phyloP scores from a whole-genome alignment of 192 early-diverging fungal species.

The Gamsiella multidivaricata region DNA sequence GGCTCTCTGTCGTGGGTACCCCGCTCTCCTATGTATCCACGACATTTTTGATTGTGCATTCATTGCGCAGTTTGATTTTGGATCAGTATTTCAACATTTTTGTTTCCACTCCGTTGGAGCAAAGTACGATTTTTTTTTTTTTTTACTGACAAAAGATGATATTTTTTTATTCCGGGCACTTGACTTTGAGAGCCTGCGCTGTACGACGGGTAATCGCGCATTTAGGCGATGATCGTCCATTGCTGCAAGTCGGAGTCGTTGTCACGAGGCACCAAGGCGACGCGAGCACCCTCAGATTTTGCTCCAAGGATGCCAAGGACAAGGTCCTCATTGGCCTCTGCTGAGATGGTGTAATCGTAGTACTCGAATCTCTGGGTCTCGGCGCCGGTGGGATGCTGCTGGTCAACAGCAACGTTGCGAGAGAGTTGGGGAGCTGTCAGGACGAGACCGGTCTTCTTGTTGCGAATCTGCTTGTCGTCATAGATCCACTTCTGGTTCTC shows the following conservation, averaged over 20 bases:
- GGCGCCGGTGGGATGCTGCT: background rate
- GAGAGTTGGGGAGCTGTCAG: background rate
- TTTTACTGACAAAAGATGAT: background rate
- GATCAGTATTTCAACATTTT: no score
- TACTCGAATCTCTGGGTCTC: slow-evolving; percentile 13
- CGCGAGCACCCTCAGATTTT: background rate
- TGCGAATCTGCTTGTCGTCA: slow-evolving; percentile 6
- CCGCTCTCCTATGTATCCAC: no score
- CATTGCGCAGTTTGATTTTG: no score
- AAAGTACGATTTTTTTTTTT: no score
- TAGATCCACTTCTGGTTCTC: slow-evolving; percentile 30
- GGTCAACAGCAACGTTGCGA: background rate
- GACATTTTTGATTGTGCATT: no score
- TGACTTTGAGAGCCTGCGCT: background rate
- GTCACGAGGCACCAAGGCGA: slow-evolving; percentile 11
- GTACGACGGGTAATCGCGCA: background rate
- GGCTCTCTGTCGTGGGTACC: no score
- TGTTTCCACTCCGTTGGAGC: no score
- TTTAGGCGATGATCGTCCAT: background rate
- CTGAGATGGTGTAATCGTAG: slow-evolving; percentile 16
- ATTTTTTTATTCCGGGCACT: slow-evolving; percentile 2
- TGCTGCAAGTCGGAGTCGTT: background rate
- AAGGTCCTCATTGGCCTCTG: slow-evolving; percentile 7
- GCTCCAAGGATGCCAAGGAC: background rate
- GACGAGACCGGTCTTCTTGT: slow-evolving; percentile 19